Evolutionary conservation across 2,329 filamentous ascomycete genomes (phyloP).

Genomic region (Gremmenia infestans): DNA sequence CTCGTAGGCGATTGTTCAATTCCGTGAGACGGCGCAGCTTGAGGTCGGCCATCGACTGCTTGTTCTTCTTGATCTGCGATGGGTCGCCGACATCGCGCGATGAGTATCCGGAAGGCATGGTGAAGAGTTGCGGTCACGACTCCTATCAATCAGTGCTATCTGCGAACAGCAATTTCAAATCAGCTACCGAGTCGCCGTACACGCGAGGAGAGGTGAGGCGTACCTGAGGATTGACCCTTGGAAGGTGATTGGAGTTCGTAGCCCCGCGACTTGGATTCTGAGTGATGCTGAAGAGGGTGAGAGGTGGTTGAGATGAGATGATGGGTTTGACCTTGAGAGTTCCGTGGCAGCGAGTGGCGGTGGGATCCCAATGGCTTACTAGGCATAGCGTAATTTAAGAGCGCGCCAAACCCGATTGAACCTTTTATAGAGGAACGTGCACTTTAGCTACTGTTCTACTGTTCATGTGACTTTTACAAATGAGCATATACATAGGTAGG

Average conservation of each 20-base stretch:
- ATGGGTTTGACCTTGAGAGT: not conserved
- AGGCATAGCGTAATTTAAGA: not conserved
- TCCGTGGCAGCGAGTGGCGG: not conserved
- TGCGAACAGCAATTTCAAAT: slow-evolving; percentile 2
- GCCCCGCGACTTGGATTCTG: not conserved
- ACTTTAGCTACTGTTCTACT: not conserved
- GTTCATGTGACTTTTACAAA: not conserved
- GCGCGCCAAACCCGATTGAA: not conserved
- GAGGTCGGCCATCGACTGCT: slow-evolving; percentile 98
- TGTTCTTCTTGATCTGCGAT: slow-evolving; percentile 79
- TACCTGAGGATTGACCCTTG: not conserved
- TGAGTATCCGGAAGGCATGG: slow-evolving; percentile 60
- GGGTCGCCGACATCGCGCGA: slow-evolving; percentile 63
- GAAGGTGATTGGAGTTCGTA: not conserved
- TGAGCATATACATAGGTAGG: too few species aligned
- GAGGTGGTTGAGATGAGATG: not conserved
- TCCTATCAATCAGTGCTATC: slow-evolving; percentile 4
- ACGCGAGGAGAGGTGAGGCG: not conserved
- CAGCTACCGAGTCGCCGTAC: not conserved
- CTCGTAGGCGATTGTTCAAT: slow-evolving; percentile 90
- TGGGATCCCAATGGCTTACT: slow-evolving; percentile 1
- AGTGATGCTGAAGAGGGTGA: not conserved
- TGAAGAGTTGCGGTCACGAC: slow-evolving; percentile 10
- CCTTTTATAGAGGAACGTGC: not conserved
- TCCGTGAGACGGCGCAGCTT: slow-evolving; percentile 95